These are phyloP conservation scores for Thermothielavioides terrestris DNA, from an alignment of 495 filamentous ascomycete genomes.

Conservation along the genomic window DNA sequence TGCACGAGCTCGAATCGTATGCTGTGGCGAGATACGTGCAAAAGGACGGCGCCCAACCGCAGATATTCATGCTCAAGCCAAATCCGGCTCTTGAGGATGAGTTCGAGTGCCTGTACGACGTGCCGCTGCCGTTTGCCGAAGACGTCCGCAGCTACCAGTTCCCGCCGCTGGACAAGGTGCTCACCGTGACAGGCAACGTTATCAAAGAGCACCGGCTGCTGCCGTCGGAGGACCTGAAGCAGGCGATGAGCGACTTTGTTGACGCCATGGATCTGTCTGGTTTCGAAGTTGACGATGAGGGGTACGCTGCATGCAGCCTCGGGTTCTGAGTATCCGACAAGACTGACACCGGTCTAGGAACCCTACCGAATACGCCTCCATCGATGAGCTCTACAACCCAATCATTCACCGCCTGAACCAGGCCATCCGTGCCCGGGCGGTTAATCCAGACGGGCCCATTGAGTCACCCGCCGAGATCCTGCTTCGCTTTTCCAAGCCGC, in stretches of 20 bases:
- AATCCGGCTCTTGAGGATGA: constrained; percentile 71
- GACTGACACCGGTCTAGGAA: constrained; percentile 44
- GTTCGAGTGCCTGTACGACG: constrained; percentile 81
- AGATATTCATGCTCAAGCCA: constrained; percentile 73
- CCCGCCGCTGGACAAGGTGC: constrained; percentile 77
- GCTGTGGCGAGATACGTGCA: constrained; percentile 78
- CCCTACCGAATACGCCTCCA: constrained; percentile 58
- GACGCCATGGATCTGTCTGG: constrained; percentile 83
- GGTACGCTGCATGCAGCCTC: constrained; percentile 32
- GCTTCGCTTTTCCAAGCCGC: constrained; percentile 65
- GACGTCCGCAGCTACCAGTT: constrained; percentile 85
- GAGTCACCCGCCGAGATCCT: constrained; percentile 59
- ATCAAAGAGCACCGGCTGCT: constrained; percentile 81
- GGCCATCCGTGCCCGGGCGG: constrained; percentile 71
- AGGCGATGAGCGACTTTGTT: constrained; percentile 84
- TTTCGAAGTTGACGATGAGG: constrained; percentile 54
- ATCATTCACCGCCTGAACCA: constrained; percentile 82
- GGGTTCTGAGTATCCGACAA: neutral
- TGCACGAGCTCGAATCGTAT: constrained; percentile 78
- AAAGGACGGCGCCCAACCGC: constrained; percentile 69
- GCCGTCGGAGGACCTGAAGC: constrained; percentile 60
- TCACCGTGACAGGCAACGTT: constrained; percentile 80
- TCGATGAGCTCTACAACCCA: constrained; percentile 88
- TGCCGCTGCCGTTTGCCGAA: constrained; percentile 90
- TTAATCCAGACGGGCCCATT: constrained; percentile 60